These are phyloP conservation scores for Beauveria australis DNA, from an alignment of 2,329 filamentous ascomycete genomes.

Conservation along the genomic window DNA sequence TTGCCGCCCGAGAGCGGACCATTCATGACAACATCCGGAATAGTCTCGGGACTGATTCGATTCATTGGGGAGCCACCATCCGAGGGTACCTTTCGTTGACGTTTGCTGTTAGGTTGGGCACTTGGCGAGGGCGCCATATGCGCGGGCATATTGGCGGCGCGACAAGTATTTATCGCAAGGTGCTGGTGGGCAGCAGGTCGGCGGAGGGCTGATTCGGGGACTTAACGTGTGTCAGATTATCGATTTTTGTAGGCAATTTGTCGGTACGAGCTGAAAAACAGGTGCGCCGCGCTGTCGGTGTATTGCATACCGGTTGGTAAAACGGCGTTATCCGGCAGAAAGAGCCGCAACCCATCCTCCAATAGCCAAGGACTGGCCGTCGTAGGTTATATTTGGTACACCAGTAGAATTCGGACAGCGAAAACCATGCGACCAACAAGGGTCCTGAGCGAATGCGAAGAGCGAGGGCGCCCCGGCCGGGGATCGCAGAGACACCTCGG, in stretches of 20 bases:
- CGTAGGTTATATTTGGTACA: not conserved
- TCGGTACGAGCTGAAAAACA: conserved; percentile 9
- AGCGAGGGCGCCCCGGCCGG: not conserved
- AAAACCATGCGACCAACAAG: not conserved
- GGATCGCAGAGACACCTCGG: not conserved
- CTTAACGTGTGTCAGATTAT: conserved; percentile 7
- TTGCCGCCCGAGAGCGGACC: conserved; percentile 29
- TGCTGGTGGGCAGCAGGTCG: not conserved
- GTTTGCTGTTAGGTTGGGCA: conserved; percentile 44
- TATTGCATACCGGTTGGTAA: not conserved
- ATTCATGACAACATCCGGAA: conserved; percentile 19
- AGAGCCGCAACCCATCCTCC: conserved; percentile 6
- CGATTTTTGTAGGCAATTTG: not conserved
- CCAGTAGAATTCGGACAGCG: not conserved
- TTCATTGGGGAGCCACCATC: conserved; percentile 35
- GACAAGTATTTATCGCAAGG: not conserved
- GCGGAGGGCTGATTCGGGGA: not conserved
- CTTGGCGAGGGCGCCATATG: conserved; percentile 45
- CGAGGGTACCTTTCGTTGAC: conserved; percentile 46
- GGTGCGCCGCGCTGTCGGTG: conserved; percentile 1
- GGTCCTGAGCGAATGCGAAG: not conserved
- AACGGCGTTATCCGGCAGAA: not conserved
- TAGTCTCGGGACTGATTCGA: conserved; percentile 21
- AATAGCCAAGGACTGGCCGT: conserved; percentile 1
- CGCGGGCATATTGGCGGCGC: conserved; percentile 22